These are phyloP conservation scores for Tricholoma saponaceum DNA, from an alignment of 768 basidiomycete genomes.

Conservation along the genomic window DNA sequence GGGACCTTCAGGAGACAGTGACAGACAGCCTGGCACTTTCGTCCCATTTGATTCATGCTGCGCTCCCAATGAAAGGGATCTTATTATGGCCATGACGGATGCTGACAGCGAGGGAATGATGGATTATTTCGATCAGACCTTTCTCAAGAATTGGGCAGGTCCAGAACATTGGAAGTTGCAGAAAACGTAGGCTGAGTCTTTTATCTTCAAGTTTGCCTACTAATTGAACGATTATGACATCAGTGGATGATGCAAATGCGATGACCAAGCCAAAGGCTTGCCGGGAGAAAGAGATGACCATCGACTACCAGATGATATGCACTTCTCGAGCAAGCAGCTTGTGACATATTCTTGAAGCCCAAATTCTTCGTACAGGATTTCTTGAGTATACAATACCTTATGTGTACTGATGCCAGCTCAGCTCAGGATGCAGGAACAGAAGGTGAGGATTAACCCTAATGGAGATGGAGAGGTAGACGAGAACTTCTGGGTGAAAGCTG, in stretches of 20 bases:
- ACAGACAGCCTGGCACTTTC: slow-evolving; percentile 43
- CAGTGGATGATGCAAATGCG: slow-evolving; percentile 38
- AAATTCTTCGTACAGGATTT: slow-evolving; percentile 74
- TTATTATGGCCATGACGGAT: slow-evolving; percentile 83
- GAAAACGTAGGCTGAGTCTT: slow-evolving; percentile 52
- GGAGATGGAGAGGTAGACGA: slow-evolving; percentile 91
- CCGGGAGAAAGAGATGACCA: slow-evolving; percentile 67
- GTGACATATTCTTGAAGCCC: slow-evolving; percentile 91
- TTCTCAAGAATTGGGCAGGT: slow-evolving; percentile 96
- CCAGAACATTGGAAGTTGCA: slow-evolving; percentile 98
- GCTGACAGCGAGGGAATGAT: slow-evolving; percentile 50
- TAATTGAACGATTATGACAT: slow-evolving; percentile 11
- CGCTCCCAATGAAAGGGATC: slow-evolving; percentile 71
- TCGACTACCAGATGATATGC: slow-evolving; percentile 93
- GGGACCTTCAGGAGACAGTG: slow-evolving; percentile 37
- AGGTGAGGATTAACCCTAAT: slow-evolving; percentile 49
- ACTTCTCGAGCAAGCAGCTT: slow-evolving; percentile 88
- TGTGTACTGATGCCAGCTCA: slow-evolving; percentile 26
- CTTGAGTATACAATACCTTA: neutral
- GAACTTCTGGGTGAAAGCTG: slow-evolving; percentile 95
- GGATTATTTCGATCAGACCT: slow-evolving; percentile 87
- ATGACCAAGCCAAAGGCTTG: slow-evolving; percentile 50
- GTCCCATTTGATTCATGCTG: slow-evolving; percentile 84
- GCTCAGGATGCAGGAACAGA: slow-evolving; percentile 87
- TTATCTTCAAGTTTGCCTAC: neutral